Percentiles rank a stretch among this genome's conserved stretches.
Evolutionary conservation across 768 basidiomycete genomes (phyloP).

Genomic region (Rhodotorula toruloides): DNA sequence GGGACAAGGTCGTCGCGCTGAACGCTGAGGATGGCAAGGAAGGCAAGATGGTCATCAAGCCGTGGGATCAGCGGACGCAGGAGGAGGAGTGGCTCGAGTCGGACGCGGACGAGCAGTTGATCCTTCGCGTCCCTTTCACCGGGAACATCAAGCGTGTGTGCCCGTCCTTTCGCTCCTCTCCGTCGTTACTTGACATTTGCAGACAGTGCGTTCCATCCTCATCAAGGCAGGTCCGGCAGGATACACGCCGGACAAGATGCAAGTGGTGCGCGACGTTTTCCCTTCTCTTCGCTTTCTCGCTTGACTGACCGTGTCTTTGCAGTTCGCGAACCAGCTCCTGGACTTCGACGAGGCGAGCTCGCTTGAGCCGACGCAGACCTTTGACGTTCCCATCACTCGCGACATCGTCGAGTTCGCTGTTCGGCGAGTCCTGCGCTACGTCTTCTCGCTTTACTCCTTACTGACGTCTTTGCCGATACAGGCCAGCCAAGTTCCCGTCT

Average conservation of each 20-base stretch:
- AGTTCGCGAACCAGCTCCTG: slow-evolving; percentile 41
- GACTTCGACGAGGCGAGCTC: slow-evolving; percentile 42
- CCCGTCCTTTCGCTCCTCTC: neutral
- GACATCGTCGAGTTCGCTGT: slow-evolving; percentile 49
- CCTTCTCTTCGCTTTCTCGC: neutral
- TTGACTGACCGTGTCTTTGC: neutral
- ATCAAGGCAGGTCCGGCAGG: slow-evolving; percentile 48
- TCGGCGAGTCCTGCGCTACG: slow-evolving; percentile 39
- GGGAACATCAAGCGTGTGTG: slow-evolving; percentile 26
- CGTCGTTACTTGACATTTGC: neutral
- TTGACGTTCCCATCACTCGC: slow-evolving; percentile 42
- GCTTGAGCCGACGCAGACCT: slow-evolving; percentile 32
- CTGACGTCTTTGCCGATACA: slow-evolving; percentile 9
- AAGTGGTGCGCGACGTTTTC: slow-evolving; percentile 41
- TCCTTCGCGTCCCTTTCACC: slow-evolving; percentile 42
- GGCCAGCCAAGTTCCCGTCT: slow-evolving; percentile 47
- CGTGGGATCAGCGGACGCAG: slow-evolving; percentile 46
- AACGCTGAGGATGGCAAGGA: slow-evolving; percentile 46
- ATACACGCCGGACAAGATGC: slow-evolving; percentile 44
- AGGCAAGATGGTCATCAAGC: slow-evolving; percentile 46
- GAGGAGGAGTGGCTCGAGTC: slow-evolving; percentile 47
- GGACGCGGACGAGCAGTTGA: slow-evolving; percentile 48
- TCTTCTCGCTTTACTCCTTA: neutral
- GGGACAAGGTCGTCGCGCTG: slow-evolving; percentile 45
- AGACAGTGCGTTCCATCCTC: slow-evolving; percentile 47